Evolutionary conservation across 768 basidiomycete species (phyloP).

Genomic region (Amanita pallidorosea): DNA sequence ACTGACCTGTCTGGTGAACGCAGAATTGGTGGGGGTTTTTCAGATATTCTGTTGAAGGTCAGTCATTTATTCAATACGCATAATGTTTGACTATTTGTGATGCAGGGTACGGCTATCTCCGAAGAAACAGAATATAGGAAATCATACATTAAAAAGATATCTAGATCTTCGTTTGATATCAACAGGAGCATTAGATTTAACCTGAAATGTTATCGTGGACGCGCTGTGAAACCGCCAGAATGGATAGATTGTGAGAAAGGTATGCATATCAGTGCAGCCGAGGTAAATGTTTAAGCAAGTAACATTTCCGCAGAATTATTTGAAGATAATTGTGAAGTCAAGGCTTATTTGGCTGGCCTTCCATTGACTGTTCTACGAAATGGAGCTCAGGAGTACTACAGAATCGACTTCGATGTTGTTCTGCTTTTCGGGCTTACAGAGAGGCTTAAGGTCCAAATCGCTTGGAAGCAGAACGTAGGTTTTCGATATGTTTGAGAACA

Average conservation of each 20-base stretch:
- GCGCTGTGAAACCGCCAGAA: slow-evolving; percentile 6
- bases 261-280: not conserved
- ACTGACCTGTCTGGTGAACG: too few species aligned
- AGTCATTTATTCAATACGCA: too few species aligned
- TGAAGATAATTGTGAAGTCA: slow-evolving; percentile 18
- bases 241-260: slow-evolving; percentile 14
- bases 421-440: slow-evolving; percentile 35
- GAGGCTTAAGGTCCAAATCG: slow-evolving; percentile 27
- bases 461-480: slow-evolving; percentile 30
- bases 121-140: slow-evolving; percentile 13
- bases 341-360: slow-evolving; percentile 11
- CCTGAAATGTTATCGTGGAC: slow-evolving; percentile 14
- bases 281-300: not conserved
- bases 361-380: not conserved
- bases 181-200: not conserved
- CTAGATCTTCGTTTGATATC: not conserved
- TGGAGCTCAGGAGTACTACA: slow-evolving; percentile 11
- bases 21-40: too few species aligned
- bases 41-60: too few species aligned
- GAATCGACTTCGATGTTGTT: slow-evolving; percentile 24
- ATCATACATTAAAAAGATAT: not conserved
- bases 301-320: slow-evolving; percentile 16
- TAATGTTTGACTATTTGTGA: too few species aligned
- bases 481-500: not conserved
- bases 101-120: slow-evolving; percentile 10